These are phyloP conservation scores for Maudiozyma saulgeensis DNA, from an alignment of 805 yeast genomes.

Conservation along the genomic window DNA sequence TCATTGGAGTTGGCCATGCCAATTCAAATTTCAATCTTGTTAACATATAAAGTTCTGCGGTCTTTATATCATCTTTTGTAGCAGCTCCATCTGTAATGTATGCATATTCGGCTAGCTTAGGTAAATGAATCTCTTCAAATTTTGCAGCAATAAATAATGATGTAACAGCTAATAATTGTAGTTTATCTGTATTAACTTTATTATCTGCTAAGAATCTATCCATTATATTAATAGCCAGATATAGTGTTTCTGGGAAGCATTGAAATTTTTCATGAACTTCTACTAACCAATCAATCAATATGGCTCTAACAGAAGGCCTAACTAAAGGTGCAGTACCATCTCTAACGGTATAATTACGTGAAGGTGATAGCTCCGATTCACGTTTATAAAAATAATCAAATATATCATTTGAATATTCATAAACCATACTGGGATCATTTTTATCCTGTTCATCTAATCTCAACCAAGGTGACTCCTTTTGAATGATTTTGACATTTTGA, in stretches of 20 bases:
- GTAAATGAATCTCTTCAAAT: conserved; percentile 85
- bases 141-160: conserved; percentile 84
- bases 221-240: conserved; percentile 73
- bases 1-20: conserved; percentile 83
- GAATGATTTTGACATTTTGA: background rate
- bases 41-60: conserved; percentile 72
- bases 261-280: conserved; percentile 81
- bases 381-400: conserved; percentile 63
- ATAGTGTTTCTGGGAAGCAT: conserved; percentile 76
- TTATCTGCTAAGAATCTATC: conserved; percentile 77
- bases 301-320: conserved; percentile 76
- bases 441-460: conserved; percentile 62
- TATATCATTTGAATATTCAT: conserved; percentile 81
- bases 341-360: conserved; percentile 48
- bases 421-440: conserved; percentile 78
- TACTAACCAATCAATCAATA: conserved; percentile 87
- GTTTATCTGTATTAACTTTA: conserved; percentile 62
- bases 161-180: conserved; percentile 81
- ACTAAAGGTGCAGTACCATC: conserved; percentile 47
- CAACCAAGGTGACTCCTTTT: conserved; percentile 16
- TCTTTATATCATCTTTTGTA: conserved; percentile 68
- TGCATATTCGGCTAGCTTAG: conserved; percentile 76
- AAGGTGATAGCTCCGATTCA: conserved; percentile 63
- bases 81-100: conserved; percentile 82
- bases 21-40: conserved; percentile 64